These are phyloP conservation scores for Saccharomyces hybrid DNA, from an alignment of 1,139 yeast species.

Conservation along the genomic window DNA sequence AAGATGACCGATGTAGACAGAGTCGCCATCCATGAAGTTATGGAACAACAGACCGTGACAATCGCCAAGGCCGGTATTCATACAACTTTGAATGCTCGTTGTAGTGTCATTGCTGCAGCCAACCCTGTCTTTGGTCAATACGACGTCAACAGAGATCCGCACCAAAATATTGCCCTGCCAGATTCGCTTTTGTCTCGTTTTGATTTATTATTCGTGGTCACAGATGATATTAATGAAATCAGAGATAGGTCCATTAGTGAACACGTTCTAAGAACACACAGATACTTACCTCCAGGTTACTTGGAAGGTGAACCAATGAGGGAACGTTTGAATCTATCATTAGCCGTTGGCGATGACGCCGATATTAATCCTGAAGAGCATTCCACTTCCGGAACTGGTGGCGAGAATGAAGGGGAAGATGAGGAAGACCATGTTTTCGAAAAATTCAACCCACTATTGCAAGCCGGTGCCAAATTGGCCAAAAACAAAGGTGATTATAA, in stretches of 20 bases:
- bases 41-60: constrained; percentile 98
- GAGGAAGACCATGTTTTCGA: constrained; percentile 56
- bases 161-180: constrained; percentile 91
- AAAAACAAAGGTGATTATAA: constrained; percentile 31
- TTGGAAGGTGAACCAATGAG: constrained; percentile 92
- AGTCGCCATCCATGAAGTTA: constrained; percentile 97
- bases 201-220: constrained; percentile 88
- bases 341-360: constrained; percentile 59
- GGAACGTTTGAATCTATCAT: constrained; percentile 59
- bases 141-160: constrained; percentile 93
- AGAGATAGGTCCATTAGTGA: constrained; percentile 85
- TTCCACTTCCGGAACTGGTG: not conserved
- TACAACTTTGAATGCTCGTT: constrained; percentile 91
- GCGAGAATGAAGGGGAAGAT: constrained; percentile 18
- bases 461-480: constrained; percentile 58
- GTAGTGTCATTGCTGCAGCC: constrained; percentile 97
- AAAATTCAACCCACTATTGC: constrained; percentile 73
- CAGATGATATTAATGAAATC: constrained; percentile 84
- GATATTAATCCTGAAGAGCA: constrained; percentile 20
- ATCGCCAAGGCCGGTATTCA: constrained; percentile 98
- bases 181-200: constrained; percentile 95
- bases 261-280: constrained; percentile 90
- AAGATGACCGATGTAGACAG: constrained; percentile 95
- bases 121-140: constrained; percentile 97
- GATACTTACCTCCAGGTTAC: constrained; percentile 81